Conservation (phyloP, 2,329 filamentous ascomycete species). For the Elsinoe fawcettii region DNA sequence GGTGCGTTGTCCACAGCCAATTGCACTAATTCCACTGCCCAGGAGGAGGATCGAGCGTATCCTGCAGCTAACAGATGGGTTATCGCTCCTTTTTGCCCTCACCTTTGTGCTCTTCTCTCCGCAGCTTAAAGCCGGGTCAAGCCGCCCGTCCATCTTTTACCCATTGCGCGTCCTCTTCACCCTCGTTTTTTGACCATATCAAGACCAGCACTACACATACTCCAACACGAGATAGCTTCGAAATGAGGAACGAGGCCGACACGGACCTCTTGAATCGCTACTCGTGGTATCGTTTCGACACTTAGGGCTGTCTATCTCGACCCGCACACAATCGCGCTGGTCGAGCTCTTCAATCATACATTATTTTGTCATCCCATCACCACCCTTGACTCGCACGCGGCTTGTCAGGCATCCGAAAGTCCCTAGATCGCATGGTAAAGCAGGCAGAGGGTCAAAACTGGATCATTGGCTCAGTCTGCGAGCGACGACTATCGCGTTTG, state of each 20-base stretch:
- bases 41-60: background rate
- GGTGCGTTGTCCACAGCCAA: background rate
- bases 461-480: conserved; percentile 16
- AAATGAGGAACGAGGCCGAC: conserved; percentile 13
- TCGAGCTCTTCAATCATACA: conserved; percentile 16
- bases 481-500: background rate
- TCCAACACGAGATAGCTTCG: background rate
- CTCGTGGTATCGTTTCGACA: conserved; percentile 24
- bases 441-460: conserved; percentile 14
- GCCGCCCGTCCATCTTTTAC: background rate
- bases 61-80: conserved; percentile 4
- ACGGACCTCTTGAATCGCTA: conserved; percentile 17
- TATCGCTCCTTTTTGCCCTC: background rate
- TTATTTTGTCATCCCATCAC: background rate
- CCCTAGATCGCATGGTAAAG: background rate
- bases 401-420: background rate
- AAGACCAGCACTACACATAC: background rate
- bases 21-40: background rate
- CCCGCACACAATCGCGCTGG: conserved; percentile 14
- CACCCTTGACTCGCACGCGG: background rate
- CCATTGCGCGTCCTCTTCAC: conserved; percentile 9
- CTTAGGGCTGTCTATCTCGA: conserved; percentile 17
- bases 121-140: conserved; percentile 4
- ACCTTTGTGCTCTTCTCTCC: background rate
- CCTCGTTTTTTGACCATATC: background rate